These are phyloP conservation scores for Nothopassalora personata DNA, from an alignment of 2,329 filamentous ascomycete species.

Conservation along the genomic window DNA sequence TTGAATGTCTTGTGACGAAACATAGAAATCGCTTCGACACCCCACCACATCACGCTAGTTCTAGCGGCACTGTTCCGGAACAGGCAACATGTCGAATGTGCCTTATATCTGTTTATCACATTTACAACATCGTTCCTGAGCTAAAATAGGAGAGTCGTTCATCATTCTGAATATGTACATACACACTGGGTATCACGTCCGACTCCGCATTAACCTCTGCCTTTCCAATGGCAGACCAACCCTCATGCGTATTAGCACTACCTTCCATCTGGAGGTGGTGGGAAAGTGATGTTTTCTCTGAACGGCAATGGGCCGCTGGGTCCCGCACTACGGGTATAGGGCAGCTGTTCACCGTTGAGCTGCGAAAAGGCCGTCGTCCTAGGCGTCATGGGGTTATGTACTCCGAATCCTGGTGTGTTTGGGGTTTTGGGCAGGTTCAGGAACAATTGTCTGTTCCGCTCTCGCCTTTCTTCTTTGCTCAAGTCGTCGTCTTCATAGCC, in stretches of 20 bases:
- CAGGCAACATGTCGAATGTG: neutral
- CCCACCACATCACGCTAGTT: neutral
- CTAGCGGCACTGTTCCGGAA: neutral
- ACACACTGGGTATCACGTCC: neutral
- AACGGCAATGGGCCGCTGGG: conserved; percentile 24
- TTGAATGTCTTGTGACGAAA: neutral
- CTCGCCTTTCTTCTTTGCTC: conserved; percentile 49
- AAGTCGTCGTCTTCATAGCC: conserved; percentile 38
- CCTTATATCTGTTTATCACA: neutral
- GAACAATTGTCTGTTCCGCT: conserved; percentile 47
- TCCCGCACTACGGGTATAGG: conserved; percentile 5
- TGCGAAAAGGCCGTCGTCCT: conserved; percentile 63
- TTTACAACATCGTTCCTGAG: neutral
- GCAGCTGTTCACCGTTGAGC: conserved; percentile 38
- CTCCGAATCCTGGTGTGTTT: conserved; percentile 38
- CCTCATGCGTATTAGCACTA: neutral
- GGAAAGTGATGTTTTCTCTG: conserved; percentile 16
- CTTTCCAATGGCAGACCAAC: neutral
- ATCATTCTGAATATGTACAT: neutral
- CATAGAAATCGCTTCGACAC: neutral
- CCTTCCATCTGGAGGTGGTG: neutral
- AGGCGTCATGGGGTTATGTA: conserved; percentile 50
- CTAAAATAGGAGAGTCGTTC: neutral
- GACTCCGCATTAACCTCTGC: neutral
- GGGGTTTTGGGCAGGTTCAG: conserved; percentile 39